These are phyloP conservation scores for Rhizopus sp. DNA, from an alignment of 371 early-diverging fungal genomes.

Conservation along the genomic window DNA sequence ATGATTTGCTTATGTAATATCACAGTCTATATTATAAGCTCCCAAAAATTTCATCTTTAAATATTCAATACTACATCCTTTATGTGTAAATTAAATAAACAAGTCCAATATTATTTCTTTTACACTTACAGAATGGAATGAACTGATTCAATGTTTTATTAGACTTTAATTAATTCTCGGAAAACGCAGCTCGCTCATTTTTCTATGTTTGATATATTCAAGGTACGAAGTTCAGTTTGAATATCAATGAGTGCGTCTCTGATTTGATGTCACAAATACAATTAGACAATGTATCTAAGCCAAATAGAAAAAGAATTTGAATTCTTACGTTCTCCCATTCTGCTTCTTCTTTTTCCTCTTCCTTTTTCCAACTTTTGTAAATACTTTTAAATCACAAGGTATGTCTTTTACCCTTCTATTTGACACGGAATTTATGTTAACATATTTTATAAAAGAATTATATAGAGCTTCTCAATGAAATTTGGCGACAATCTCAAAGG, in stretches of 20 bases:
- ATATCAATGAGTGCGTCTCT: background rate
- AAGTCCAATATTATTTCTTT: background rate
- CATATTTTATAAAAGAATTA: background rate
- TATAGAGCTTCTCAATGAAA: conserved; percentile 31
- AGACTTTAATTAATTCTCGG: too few species aligned
- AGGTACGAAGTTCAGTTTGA: conserved; percentile 4
- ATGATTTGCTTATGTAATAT: background rate
- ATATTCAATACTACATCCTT: background rate
- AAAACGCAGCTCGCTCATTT: background rate
- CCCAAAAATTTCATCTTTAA: background rate
- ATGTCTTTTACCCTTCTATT: too few species aligned
- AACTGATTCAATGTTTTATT: too few species aligned
- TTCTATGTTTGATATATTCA: background rate
- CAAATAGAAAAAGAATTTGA: background rate
- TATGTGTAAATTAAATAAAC: background rate
- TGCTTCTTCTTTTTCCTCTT: background rate
- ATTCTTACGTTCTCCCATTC: background rate
- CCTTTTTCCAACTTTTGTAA: conserved; percentile 2
- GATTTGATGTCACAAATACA: too few species aligned
- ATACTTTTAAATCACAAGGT: too few species aligned
- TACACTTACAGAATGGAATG: too few species aligned
- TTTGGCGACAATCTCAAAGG: conserved; percentile 43
- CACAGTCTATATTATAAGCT: background rate
- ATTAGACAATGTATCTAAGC: too few species aligned
- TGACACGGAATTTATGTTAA: background rate